Evolutionary conservation across 1,284 basidiomycete species (phyloP).

Genomic region (Ceratobasidium sp.): DNA sequence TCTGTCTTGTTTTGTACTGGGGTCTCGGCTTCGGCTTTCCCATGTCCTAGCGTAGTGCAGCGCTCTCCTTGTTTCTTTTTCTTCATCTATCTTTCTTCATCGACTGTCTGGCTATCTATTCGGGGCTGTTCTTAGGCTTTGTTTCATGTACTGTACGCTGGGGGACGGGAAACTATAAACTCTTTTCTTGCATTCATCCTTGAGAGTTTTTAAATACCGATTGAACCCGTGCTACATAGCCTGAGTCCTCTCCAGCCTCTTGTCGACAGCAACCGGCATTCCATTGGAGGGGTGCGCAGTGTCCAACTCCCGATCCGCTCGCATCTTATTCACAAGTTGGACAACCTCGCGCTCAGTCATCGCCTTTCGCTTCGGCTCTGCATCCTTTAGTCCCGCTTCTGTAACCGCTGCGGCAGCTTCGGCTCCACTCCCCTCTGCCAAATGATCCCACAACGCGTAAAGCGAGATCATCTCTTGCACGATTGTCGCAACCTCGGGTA

Average conservation of each 20-base stretch:
- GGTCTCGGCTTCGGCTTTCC: conserved; percentile 30
- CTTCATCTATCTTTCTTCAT: background rate
- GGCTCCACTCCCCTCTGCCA: conserved; percentile 58
- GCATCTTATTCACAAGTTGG: conserved; percentile 70
- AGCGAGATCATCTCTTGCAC: conserved; percentile 90
- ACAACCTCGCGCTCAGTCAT: conserved; percentile 49
- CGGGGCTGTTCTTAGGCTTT: conserved; percentile 1
- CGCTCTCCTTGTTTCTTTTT: background rate
- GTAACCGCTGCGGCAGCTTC: conserved; percentile 23
- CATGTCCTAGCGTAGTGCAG: conserved; percentile 36
- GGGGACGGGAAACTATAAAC: conserved; percentile 32
- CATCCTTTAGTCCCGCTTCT: conserved; percentile 41
- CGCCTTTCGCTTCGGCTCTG: conserved; percentile 41
- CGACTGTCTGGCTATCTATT: conserved; percentile 29
- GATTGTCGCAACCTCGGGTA: conserved; percentile 84
- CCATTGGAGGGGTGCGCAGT: conserved; percentile 64
- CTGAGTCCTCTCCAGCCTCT: conserved; percentile 73
- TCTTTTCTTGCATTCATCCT: conserved; percentile 30
- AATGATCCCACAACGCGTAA: conserved; percentile 88
- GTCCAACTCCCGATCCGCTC: conserved; percentile 71
- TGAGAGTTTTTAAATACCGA: background rate
- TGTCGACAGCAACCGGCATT: conserved; percentile 66
- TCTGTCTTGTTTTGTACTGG: conserved; percentile 24
- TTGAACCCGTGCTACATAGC: conserved; percentile 50
- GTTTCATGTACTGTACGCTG: conserved; percentile 37